Base-by-base conservation (phyloP, 768 basidiomycete species). In the Hydnomerulius pinastri region DNA sequence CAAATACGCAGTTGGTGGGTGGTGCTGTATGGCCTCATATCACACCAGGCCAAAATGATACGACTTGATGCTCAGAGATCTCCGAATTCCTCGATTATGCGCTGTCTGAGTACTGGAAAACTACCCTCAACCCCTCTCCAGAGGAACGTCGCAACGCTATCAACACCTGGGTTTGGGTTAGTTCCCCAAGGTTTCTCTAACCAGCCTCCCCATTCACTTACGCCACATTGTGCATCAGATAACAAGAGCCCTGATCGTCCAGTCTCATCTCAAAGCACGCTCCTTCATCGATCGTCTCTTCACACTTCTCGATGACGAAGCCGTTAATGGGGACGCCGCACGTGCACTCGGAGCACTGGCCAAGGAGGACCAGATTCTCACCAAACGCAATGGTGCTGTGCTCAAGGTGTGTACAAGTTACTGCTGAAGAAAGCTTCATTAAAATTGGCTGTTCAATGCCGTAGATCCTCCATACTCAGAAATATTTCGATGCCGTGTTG, bases 351-450 rank as follows among this genome's bases (percentile, higher is more conserved):
- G 92, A 0, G 71, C 80, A 38, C 71, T 95, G 30, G 78, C 82
- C 6, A 76, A 77, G 25, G 67, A 75, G 1, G 90, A 92, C 57
- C 64, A 70, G 8, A 68, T 87, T 21, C 66, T 97, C 57, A 87
- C 82, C 9, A 98, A 92, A 70, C 73, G 75, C 43, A 88, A 96
- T 60, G 79, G 85, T 66, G 83, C 90, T 2, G 77, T 89, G 12
- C 74, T 92, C 32, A 87, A 86, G 77, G 96, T 92, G 50, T 48
- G 75, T 57, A 44, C 30, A 21, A 13, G 1, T 11, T 35, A 12
- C 48, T 30, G 21, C 35, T 49, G 6, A 10, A 39, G 13, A 18
- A 28, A 15, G 37, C 17, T 35, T 54, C n/a, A 46, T 44, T 4
- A n/a, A n/a, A n/a, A n/a, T 51, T 48, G 24, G 49, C 44, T 20